Base-by-base conservation (phyloP, 1,139 yeast genomes). In the Saccharomyces hybrid region DNA sequence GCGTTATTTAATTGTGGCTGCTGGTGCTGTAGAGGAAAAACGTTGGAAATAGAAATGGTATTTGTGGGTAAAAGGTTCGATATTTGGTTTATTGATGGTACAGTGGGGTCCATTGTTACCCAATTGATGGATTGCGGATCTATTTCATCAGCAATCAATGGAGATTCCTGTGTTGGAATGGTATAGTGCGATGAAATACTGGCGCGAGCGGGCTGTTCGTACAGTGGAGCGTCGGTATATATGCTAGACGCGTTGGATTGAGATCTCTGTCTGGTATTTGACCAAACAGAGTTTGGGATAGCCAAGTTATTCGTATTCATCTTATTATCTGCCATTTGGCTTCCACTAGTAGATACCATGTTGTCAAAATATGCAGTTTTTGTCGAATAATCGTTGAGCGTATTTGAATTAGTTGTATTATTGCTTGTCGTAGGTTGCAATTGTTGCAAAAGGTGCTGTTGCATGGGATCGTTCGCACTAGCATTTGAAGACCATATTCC, bases 41-140 rank as follows among this genome's bases (percentile, higher is more conserved):
- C 65, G 54, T 90, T 88, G 53, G 90, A 88, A 55, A 91, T 76
- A 65, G 91, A 78, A 50, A 91, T 75, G 14, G 85, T 83, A 59
- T 85, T 81, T 0, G 97, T 86, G 26, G 70, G 70, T 34, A 66
- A 55, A 28, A 66, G 54, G 31, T 61, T 64, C 4, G 65, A 55
- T 16, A 67, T 63, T 54, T 64, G 68, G 54, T 67, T 67, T 25
- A 67, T 66, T 7, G 96, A 91, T 1, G 88, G 89, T 57, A 86
- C 73, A 28, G 81, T 76, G 2, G 87, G 78, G 64, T 84, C 87
- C 52, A 84, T 81, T 5, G 89, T 82, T 8, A 86, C 83, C 71
- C 78, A 73, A 47, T 75, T 75, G 25, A 78, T 67, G 9, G 72
- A 64, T 48, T 72, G 65, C 51, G 78, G 81, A 60, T 84, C 84